Conservation (phyloP, 2,329 filamentous ascomycete genomes). For the Colletotrichum higginsianum region DNA sequence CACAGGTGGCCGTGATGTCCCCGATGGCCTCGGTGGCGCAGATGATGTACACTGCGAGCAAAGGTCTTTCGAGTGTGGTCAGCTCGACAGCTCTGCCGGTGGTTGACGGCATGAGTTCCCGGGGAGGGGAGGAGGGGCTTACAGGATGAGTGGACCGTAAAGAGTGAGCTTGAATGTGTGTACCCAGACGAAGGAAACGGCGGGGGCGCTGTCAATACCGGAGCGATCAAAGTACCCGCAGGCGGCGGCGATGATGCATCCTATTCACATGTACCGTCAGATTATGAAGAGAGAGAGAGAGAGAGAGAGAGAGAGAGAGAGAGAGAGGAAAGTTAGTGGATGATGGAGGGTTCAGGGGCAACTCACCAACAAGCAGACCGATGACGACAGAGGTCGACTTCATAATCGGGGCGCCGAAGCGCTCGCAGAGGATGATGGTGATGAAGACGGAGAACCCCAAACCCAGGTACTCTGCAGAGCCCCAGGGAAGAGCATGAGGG, state of each 20-base stretch:
- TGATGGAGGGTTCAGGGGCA: too few species aligned
- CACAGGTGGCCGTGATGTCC: conserved; percentile 85
- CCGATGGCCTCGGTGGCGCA: conserved; percentile 85
- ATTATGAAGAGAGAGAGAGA: too few species aligned
- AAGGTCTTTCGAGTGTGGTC: conserved; percentile 55
- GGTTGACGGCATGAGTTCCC: neutral
- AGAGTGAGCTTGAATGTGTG: conserved; percentile 81
- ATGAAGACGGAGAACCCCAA: conserved; percentile 86
- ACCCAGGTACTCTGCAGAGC: conserved; percentile 82
- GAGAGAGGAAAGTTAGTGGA: too few species aligned
- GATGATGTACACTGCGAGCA: conserved; percentile 80
- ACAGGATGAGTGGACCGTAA: conserved; percentile 80
- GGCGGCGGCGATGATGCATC: conserved; percentile 84
- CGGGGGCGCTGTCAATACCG: conserved; percentile 80
- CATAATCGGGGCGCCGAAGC: conserved; percentile 88
- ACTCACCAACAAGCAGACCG: conserved; percentile 68
- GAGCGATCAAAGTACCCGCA: conserved; percentile 83
- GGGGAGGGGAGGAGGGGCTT: neutral
- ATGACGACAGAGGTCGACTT: conserved; percentile 84
- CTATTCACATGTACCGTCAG: conserved; percentile 50
- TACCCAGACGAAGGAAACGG: conserved; percentile 83
- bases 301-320: too few species aligned
- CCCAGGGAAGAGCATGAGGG: conserved; percentile 83
- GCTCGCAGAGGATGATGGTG: conserved; percentile 84
- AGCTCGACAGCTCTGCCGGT: neutral